These are phyloP conservation scores for Saccharomyces paradoxus DNA, from an alignment of 805 yeast species.

Conservation along the genomic window DNA sequence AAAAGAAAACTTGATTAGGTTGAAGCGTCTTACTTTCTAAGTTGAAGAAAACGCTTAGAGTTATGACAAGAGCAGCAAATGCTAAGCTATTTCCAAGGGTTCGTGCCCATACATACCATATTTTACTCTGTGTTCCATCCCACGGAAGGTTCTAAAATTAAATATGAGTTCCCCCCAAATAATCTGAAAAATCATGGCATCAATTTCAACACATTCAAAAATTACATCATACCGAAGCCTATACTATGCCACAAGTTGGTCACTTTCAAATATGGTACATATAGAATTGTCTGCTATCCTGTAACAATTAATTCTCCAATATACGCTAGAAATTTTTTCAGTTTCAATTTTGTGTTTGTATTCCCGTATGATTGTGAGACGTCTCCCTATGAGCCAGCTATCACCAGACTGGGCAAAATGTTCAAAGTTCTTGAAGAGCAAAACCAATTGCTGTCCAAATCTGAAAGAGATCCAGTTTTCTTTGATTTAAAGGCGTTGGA, in stretches of 20 bases:
- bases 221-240: conserved; percentile 90
- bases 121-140: conserved; percentile 93
- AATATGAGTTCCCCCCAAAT: conserved; percentile 83
- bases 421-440: conserved; percentile 88
- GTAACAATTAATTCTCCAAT: conserved; percentile 65
- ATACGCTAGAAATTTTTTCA: conserved; percentile 86
- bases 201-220: conserved; percentile 78
- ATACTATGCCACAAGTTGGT: conserved; percentile 77
- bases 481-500: conserved; percentile 22
- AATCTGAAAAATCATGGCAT: conserved; percentile 35
- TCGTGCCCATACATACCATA: conserved; percentile 79
- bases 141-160: conserved; percentile 86
- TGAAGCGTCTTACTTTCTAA: not conserved
- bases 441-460: conserved; percentile 58
- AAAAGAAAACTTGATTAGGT: not conserved
- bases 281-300: conserved; percentile 78
- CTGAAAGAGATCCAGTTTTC: conserved; percentile 37
- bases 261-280: conserved; percentile 61
- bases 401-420: conserved; percentile 78
- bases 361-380: conserved; percentile 77
- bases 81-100: conserved; percentile 44
- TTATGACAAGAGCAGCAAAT: conserved; percentile 2
- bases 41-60: not conserved
- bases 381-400: conserved; percentile 78
- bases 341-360: conserved; percentile 87